Evolutionary conservation across 352 stramenopile species (phyloP).

Genomic region (Lagenidium giganteum): DNA sequence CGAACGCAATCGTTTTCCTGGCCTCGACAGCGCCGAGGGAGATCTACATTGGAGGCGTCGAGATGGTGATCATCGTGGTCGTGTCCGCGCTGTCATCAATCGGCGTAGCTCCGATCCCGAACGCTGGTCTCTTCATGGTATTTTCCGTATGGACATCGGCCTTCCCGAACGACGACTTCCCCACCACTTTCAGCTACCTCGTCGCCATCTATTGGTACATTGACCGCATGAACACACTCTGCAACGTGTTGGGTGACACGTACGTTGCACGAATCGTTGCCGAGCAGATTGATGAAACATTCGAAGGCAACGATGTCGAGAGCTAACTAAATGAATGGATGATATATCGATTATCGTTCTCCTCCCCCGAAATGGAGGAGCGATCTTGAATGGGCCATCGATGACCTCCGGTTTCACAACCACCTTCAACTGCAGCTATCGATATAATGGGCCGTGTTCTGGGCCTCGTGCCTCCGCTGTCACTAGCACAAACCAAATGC

Average conservation of each 20-base stretch:
- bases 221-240: slow-evolving; percentile 44
- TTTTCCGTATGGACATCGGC: slow-evolving; percentile 54
- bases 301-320: no score
- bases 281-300: slow-evolving; percentile 48
- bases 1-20: slow-evolving; percentile 42
- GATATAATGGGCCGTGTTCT: no score
- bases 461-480: no score
- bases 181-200: slow-evolving; percentile 49
- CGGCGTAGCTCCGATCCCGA: slow-evolving; percentile 41
- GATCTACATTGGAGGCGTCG: slow-evolving; percentile 22
- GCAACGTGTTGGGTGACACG: slow-evolving; percentile 47
- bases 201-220: slow-evolving; percentile 53
- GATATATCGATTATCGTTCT: no score
- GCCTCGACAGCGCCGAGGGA: slow-evolving; percentile 25
- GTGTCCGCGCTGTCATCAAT: slow-evolving; percentile 46
- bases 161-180: slow-evolving; percentile 28
- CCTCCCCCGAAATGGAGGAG: no score
- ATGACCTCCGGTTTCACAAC: no score
- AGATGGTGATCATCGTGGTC: slow-evolving; percentile 44
- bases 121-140: slow-evolving; percentile 48
- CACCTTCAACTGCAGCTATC: no score
- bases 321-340: no score
- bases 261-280: slow-evolving; percentile 64
- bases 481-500: no score
- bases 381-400: no score